These are phyloP conservation scores for Penicillium goetzii DNA, from an alignment of 495 filamentous ascomycete species.

Conservation along the genomic window DNA sequence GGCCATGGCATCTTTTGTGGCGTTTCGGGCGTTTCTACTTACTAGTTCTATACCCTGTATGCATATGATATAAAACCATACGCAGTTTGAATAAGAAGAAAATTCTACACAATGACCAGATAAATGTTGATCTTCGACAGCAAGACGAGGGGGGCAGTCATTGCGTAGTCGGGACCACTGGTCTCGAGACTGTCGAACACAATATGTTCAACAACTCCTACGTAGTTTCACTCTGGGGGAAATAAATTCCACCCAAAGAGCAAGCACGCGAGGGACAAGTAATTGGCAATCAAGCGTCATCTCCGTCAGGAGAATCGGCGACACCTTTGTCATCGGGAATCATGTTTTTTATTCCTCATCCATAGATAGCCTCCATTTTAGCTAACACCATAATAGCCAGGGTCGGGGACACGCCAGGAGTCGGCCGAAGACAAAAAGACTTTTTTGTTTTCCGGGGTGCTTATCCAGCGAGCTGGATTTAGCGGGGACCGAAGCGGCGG, in stretches of 20 bases:
- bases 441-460: conserved; percentile 30
- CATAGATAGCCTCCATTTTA: conserved; percentile 39
- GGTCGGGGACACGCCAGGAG: conserved; percentile 36
- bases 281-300: conserved; percentile 94
- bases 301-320: conserved; percentile 74
- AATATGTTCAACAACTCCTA: conserved; percentile 26
- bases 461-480: conserved; percentile 34
- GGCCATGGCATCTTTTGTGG: conserved; percentile 16
- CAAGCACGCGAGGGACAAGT: conserved; percentile 44
- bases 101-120: conserved; percentile 27
- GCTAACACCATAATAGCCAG: conserved; percentile 39
- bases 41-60: conserved; percentile 30
- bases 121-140: conserved; percentile 9
- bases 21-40: conserved; percentile 20
- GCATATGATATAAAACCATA: conserved; percentile 22
- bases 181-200: conserved; percentile 18
- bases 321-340: conserved; percentile 75
- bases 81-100: conserved; percentile 14
- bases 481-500: conserved; percentile 62
- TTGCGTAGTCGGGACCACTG: conserved; percentile 15
- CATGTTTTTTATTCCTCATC: conserved; percentile 62
- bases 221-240: conserved; percentile 21
- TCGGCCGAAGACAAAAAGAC: conserved; percentile 41
- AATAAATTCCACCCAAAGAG: conserved; percentile 17
- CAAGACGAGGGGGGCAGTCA: conserved; percentile 10